These are phyloP conservation scores for Lactifluus hygrophoroides DNA, from an alignment of 768 basidiomycete species.

Conservation along the genomic window DNA sequence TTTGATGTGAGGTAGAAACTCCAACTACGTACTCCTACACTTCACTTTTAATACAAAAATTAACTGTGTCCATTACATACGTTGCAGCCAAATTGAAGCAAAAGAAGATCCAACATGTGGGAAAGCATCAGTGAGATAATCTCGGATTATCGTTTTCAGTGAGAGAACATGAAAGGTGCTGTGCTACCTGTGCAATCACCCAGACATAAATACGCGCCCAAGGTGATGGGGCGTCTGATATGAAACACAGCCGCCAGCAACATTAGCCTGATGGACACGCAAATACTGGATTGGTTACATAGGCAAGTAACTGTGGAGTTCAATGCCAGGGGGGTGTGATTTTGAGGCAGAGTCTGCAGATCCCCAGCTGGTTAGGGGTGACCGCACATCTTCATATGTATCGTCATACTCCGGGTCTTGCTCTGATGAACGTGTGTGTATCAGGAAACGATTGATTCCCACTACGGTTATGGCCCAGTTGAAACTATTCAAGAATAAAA, in stretches of 20 bases:
- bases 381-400: background rate
- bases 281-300: background rate
- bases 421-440: conserved; percentile 5
- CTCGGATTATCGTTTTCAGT: background rate
- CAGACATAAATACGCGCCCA: background rate
- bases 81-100: background rate
- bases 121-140: background rate
- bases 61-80: background rate
- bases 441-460: conserved; percentile 1
- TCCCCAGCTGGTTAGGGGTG: too few relatives aligned
- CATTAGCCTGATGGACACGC: too few relatives aligned
- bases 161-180: background rate
- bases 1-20: background rate
- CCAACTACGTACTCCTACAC: background rate
- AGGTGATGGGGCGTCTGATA: background rate
- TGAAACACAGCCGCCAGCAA: background rate
- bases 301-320: background rate
- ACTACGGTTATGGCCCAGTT: background rate
- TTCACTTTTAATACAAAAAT: background rate
- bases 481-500: background rate
- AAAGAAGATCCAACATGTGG: too few relatives aligned
- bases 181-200: too few relatives aligned
- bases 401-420: background rate
- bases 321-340: background rate
- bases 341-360: background rate